These are phyloP conservation scores for Sphagnum fallax DNA, from an alignment of 228 moss, liverwort and hornwort species.

Conservation along the genomic window DNA sequence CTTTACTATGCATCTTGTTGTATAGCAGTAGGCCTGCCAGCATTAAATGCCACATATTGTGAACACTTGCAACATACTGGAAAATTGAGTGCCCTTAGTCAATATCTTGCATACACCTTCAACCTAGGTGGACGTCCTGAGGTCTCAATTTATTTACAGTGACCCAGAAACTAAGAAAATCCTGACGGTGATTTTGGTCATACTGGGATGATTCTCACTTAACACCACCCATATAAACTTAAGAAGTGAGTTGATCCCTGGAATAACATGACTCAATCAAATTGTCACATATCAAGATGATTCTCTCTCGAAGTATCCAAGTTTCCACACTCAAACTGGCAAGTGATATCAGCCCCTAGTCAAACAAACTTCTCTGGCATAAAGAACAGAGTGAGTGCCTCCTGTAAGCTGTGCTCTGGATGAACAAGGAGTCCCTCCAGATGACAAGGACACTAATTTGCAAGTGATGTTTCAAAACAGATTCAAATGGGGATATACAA, in stretches of 20 bases:
- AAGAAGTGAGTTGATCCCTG: too few species aligned
- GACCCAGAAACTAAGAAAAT: neutral
- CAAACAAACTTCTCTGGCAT: too few species aligned
- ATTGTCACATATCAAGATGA: neutral
- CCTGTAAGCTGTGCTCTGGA: too few species aligned
- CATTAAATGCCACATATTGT: constrained; percentile 1
- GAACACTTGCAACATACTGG: neutral
- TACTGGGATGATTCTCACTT: too few species aligned
- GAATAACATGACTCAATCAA: neutral
- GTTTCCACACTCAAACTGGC: too few species aligned
- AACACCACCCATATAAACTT: too few species aligned
- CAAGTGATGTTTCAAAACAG: neutral
- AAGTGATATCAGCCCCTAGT: too few species aligned
- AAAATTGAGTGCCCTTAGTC: neutral
- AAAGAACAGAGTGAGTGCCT: too few species aligned
- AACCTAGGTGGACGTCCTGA: neutral
- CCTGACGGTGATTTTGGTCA: too few species aligned
- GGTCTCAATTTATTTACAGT: neutral
- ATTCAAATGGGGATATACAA: too few species aligned
- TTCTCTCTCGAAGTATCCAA: neutral
- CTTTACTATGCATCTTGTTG: constrained; percentile 78
- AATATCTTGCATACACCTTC: neutral
- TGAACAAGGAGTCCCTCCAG: neutral
- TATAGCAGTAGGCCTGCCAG: constrained; percentile 59
- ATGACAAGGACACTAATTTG: neutral